A percentile compares a stretch with the other conserved stretches of the same genome.
Evolutionary conservation across 2,329 filamentous ascomycete species (phyloP).

Genomic region (Cucurbitaria berberidis): DNA sequence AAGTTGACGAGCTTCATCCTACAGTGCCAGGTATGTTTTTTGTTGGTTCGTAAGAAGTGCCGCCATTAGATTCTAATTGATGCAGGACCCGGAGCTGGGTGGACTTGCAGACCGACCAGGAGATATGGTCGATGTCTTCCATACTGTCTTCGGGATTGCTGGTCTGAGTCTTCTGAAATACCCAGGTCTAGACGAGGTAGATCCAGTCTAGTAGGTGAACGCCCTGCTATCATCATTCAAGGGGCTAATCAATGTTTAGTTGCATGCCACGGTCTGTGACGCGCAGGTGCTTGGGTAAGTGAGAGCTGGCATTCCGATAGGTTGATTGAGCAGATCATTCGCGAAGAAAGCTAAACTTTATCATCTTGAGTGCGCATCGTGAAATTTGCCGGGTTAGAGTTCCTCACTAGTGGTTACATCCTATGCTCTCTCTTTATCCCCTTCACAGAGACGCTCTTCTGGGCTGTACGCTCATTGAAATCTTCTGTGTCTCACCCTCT

Average conservation of each 20-base stretch:
- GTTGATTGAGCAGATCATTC: no score
- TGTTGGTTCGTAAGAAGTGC: neutral
- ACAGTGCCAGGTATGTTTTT: constrained; percentile 69
- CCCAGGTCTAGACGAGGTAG: constrained; percentile 77
- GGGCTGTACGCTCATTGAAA: neutral
- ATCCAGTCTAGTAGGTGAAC: constrained; percentile 79
- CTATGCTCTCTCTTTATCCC: neutral
- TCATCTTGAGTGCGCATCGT: neutral
- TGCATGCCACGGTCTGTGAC: constrained; percentile 52
- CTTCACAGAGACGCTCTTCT: neutral
- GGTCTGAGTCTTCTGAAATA: constrained; percentile 84
- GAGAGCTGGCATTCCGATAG: neutral
- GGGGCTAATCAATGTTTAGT: constrained; percentile 27
- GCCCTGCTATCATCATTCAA: neutral
- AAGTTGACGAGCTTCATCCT: constrained; percentile 84
- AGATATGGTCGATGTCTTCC: constrained; percentile 97
- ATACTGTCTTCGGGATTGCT: constrained; percentile 87
- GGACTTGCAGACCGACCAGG: constrained; percentile 90
- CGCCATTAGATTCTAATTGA: constrained; percentile 10
- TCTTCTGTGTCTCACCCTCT: constrained; percentile 53
- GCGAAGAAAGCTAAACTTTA: neutral
- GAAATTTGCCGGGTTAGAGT: neutral
- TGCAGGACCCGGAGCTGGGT: constrained; percentile 74
- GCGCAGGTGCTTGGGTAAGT: constrained; percentile 41
- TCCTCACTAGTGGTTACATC: neutral